Percentiles rank a stretch among this genome's conserved stretches.
phyloP scores from a whole-genome alignment of 2,329 filamentous ascomycete genomes.

The Colletotrichum plurivorum region DNA sequence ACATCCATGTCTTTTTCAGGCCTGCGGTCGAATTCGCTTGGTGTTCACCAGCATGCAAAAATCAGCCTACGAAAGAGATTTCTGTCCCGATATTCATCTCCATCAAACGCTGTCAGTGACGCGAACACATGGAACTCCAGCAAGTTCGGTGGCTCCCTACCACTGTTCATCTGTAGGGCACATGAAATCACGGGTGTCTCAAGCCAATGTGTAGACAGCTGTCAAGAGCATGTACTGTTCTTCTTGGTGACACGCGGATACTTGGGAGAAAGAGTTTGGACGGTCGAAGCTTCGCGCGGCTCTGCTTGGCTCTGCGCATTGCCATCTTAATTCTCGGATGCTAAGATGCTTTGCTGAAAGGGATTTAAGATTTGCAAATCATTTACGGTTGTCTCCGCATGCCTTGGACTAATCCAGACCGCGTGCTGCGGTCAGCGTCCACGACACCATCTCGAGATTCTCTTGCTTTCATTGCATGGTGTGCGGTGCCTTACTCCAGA shows the following conservation, averaged over 20 bases:
- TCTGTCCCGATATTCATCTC: too few relatives aligned
- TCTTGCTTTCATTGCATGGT: too few relatives aligned
- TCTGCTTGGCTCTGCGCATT: conserved; percentile 5
- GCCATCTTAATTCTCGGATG: conserved; percentile 1
- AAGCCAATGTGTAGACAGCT: not conserved
- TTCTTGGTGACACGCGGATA: not conserved
- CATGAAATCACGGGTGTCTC: conserved; percentile 17
- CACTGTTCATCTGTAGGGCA: conserved; percentile 2
- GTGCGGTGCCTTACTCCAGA: too few relatives aligned
- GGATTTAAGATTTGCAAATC: conserved; percentile 9
- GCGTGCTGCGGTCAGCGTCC: too few relatives aligned
- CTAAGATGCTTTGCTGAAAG: not conserved
- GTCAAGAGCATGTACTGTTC: not conserved
- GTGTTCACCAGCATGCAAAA: too few relatives aligned
- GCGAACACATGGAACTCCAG: too few relatives aligned
- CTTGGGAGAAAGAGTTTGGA: conserved; percentile 12
- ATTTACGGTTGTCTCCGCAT: not conserved
- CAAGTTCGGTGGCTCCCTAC: not conserved
- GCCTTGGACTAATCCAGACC: not conserved
- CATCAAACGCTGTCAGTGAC: not conserved
- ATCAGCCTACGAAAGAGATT: too few relatives aligned
- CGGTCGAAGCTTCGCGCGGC: conserved; percentile 4
- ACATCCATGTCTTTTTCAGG: too few relatives aligned
- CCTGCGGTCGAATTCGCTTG: too few relatives aligned
- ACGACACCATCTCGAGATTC: too few relatives aligned